A percentile compares a stretch with the other conserved stretches of the same genome.
Conservation (phyloP, 176 grass and related monocot genomes). For the Triticum dicoccoides region DNA sequence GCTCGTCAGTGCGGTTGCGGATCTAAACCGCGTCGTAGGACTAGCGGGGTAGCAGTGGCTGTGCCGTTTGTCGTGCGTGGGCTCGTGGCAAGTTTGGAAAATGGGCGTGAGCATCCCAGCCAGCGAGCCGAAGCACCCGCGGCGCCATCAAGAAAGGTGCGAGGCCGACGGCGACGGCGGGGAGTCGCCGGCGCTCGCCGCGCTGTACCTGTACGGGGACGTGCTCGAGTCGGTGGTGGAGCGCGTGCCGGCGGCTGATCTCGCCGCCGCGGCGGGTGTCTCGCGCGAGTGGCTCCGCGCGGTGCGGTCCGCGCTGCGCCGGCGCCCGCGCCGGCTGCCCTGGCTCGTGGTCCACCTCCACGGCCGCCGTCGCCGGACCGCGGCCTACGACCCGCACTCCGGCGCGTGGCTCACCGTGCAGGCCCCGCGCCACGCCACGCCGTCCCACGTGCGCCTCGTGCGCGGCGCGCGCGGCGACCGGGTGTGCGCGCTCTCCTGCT, state of each 20-base stretch:
- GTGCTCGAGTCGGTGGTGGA: slow-evolving; percentile 71
- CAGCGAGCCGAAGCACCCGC: slow-evolving; percentile 1
- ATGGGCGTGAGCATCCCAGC: slow-evolving; percentile 22
- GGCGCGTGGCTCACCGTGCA: slow-evolving; percentile 48
- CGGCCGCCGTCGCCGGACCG: not conserved
- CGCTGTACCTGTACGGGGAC: slow-evolving; percentile 59
- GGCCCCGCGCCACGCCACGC: slow-evolving; percentile 20
- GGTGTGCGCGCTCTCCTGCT: slow-evolving; percentile 43
- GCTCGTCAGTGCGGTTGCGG: not conserved
- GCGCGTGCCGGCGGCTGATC: slow-evolving; percentile 52
- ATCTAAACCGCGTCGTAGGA: not conserved
- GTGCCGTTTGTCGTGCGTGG: not conserved
- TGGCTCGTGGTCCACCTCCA: slow-evolving; percentile 77
- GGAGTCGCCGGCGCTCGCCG: slow-evolving; percentile 28
- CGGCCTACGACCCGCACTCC: slow-evolving; percentile 57
- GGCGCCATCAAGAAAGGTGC: not conserved
- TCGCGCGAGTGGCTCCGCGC: slow-evolving; percentile 72
- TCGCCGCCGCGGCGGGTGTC: slow-evolving; percentile 59
- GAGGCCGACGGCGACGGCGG: not conserved
- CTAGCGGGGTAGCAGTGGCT: not conserved
- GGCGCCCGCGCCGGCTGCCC: slow-evolving; percentile 43
- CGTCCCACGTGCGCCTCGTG: slow-evolving; percentile 37
- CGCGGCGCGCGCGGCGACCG: slow-evolving; percentile 35
- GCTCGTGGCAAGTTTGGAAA: not conserved
- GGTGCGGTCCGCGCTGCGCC: slow-evolving; percentile 56